A percentile compares a stretch with the other conserved stretches of the same genome.
Evolutionary conservation across 2,329 filamentous ascomycete species (phyloP).

Genomic region (Beauveria sp.): DNA sequence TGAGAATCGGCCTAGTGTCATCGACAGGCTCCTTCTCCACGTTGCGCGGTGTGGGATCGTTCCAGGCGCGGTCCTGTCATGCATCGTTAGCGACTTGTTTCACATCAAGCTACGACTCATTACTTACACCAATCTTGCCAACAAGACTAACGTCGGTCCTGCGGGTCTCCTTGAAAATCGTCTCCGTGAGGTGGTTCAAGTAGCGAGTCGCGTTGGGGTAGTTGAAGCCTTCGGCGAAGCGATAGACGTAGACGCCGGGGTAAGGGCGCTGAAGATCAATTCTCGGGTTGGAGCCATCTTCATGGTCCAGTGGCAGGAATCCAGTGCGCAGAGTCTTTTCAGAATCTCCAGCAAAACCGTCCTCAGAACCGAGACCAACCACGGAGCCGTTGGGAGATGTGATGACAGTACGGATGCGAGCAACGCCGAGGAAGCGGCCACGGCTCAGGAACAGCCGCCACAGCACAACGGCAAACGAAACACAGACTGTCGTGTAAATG

Average conservation of each 20-base stretch:
- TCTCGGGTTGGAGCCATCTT: conserved; percentile 84
- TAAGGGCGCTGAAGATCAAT: conserved; percentile 74
- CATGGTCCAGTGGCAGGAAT: conserved; percentile 79
- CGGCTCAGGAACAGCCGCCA: conserved; percentile 77
- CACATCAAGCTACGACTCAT: not conserved
- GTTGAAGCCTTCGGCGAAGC: conserved; percentile 90
- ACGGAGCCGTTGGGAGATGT: conserved; percentile 11
- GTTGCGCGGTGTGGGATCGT: conserved; percentile 39
- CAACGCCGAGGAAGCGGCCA: conserved; percentile 69
- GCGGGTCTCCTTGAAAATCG: conserved; percentile 38
- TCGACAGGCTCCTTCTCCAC: conserved; percentile 23
- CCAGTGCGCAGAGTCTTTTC: conserved; percentile 57
- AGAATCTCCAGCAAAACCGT: conserved; percentile 38
- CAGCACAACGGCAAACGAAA: conserved; percentile 71
- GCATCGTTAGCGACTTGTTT: not conserved
- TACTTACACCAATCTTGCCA: conserved; percentile 33
- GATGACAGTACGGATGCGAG: conserved; percentile 12
- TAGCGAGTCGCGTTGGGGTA: conserved; percentile 91
- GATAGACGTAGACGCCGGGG: conserved; percentile 91
- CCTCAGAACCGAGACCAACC: conserved; percentile 5
- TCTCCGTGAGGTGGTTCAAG: conserved; percentile 64
- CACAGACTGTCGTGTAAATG: conserved; percentile 76
- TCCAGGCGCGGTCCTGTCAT: conserved; percentile 45
- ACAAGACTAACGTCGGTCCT: conserved; percentile 35
- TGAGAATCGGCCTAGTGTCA: conserved; percentile 41